Conservation (phyloP, 2,329 filamentous ascomycete genomes). For the Alternaria angustiovoidea region DNA sequence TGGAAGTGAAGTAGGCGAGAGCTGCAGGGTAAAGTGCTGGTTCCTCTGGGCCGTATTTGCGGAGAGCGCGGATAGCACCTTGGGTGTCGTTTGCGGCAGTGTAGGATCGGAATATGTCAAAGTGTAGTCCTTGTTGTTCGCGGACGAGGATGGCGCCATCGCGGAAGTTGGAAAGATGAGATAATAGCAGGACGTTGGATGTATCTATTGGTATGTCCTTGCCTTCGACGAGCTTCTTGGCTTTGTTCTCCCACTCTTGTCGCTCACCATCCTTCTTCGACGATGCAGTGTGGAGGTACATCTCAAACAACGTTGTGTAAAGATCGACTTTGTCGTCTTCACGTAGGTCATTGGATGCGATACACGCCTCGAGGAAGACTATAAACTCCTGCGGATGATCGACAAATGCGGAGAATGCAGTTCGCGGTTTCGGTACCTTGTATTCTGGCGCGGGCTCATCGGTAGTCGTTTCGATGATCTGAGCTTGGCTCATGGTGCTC, state of each 20-base stretch:
- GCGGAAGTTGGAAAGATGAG: conserved; percentile 87
- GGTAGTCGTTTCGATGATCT: conserved; percentile 61
- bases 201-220: conserved; percentile 86
- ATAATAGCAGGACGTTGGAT: conserved; percentile 91
- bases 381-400: conserved; percentile 94
- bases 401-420: conserved; percentile 95
- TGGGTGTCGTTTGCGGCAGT: conserved; percentile 90
- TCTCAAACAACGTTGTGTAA: conserved; percentile 95
- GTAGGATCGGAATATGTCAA: conserved; percentile 97
- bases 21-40: conserved; percentile 92
- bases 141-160: conserved; percentile 92
- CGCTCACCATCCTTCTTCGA: conserved; percentile 74
- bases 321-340: conserved; percentile 82
- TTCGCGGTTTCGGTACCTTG: conserved; percentile 80
- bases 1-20: conserved; percentile 90
- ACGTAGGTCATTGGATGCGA: conserved; percentile 74
- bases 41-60: conserved; percentile 90
- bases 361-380: conserved; percentile 86
- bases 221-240: conserved; percentile 85
- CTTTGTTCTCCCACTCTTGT: conserved; percentile 87
- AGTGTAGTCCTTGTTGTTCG: conserved; percentile 89
- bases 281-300: conserved; percentile 91
- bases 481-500: conserved; percentile 62
- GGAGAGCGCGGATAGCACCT: conserved; percentile 86
- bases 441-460: conserved; percentile 69